Evolutionary conservation across 345 rosid genomes (phyloP), one percentile per base, ranked within the genome.

Genomic region (Eucalyptus curtisii): DNA sequence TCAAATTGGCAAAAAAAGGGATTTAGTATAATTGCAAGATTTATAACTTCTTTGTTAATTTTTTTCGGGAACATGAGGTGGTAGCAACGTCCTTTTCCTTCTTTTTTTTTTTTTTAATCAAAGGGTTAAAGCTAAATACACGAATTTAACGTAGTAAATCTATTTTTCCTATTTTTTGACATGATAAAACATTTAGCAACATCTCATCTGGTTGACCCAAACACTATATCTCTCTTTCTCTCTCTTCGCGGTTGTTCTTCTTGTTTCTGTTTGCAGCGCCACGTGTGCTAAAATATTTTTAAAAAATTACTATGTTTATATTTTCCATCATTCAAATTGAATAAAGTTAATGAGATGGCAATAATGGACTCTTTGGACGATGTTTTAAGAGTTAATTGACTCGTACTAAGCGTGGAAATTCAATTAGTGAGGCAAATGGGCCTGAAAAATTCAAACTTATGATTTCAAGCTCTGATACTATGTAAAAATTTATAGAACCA

Each of bases 381-480:
- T 31, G 19, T 16, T 68, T 68, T 68, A 16, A 6, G 37, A 31
- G 24, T 68, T 9, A 20, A 68, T 3, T 52, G 57, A 52, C 57
- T 52, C 4, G 1, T 52, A 7, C 10, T 19, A 49, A 15, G 19
- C 53, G 16, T 50, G 57, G 4, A 52, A 19, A 52, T 52, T 52
- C 0, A 52, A 19, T 52, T 52, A 52, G 24, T 3, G 24, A 52
- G 55, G 55, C 55, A 52, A 19, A 52, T 3, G 4, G 55, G 0
- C 3, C 0, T 16, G 2, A 16, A 50, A 50, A 50, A 50, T 50
- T 16, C 53, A 50, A 15, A 50, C 8, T 50, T 50, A 50, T 50
- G 8, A 50, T 50, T 0, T 50, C 1, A 0, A 16, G 4, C 8
- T 16, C 53, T 16, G 16, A 50, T 50, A 50, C 8, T 50, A 16